phyloP scores from a whole-genome alignment of 208 protist genomes.

The Trypanosoma vivax region DNA sequence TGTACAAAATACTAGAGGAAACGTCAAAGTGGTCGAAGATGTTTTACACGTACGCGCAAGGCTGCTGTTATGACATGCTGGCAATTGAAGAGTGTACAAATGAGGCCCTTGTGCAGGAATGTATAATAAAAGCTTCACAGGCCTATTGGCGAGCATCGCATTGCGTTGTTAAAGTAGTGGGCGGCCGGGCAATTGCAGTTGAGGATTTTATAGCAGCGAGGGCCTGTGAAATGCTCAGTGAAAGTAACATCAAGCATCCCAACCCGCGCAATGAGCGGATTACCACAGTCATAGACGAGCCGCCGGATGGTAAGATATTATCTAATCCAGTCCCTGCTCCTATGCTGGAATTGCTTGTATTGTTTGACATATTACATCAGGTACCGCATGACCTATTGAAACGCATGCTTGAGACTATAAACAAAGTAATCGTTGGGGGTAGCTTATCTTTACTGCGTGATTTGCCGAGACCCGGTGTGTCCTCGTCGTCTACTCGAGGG shows the following conservation, averaged over 20 bases:
- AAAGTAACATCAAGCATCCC: conserved; percentile 20
- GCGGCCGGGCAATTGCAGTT: conserved; percentile 33
- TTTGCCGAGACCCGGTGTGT: no score
- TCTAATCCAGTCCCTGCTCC: conserved; percentile 34
- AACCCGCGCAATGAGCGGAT: conserved; percentile 36
- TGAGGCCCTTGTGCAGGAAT: conserved; percentile 7
- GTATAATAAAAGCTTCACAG: conserved; percentile 10
- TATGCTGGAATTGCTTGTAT: conserved; percentile 34
- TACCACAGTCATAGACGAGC: not conserved
- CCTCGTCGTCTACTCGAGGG: not conserved
- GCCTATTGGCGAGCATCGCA: conserved; percentile 62
- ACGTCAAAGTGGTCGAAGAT: conserved; percentile 53
- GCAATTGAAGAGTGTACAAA: not conserved
- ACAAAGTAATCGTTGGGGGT: conserved; percentile 2
- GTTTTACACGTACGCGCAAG: conserved; percentile 51
- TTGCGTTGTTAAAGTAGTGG: conserved; percentile 32
- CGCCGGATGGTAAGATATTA: conserved; percentile 24
- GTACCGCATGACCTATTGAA: conserved; percentile 17
- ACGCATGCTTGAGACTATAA: conserved; percentile 18
- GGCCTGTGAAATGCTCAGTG: conserved; percentile 35
- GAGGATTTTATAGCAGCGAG: conserved; percentile 48
- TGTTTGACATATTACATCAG: conserved; percentile 39
- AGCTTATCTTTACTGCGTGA: no score
- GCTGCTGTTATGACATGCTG: conserved; percentile 62
- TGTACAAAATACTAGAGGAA: conserved; percentile 28